Percentiles rank a stretch among this genome's conserved stretches.
Conservation (phyloP, 2,329 filamentous ascomycete genomes). For the Paecilomyces sp. region DNA sequence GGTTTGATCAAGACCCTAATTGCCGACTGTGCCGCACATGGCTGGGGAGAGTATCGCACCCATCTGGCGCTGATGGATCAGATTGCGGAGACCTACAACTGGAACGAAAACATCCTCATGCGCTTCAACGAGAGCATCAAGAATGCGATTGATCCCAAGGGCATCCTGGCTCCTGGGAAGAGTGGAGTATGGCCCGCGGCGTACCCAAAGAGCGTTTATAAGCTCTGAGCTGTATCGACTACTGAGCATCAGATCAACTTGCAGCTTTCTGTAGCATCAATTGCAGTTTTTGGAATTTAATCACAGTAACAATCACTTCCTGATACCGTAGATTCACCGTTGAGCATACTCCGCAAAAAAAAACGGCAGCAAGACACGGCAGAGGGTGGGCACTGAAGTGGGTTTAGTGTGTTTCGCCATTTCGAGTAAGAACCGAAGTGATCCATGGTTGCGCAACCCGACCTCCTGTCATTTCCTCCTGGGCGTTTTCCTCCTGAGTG, state of each 20-base stretch:
- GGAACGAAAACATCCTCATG: conserved; percentile 36
- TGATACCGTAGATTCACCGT: too few relatives aligned
- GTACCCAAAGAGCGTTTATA: not conserved
- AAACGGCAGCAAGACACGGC: too few relatives aligned
- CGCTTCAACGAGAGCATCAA: conserved; percentile 26
- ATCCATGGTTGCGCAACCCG: too few relatives aligned
- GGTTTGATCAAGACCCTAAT: conserved; percentile 32
- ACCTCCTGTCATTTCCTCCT: too few relatives aligned
- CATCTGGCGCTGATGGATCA: conserved; percentile 43
- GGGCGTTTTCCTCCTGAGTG: too few relatives aligned
- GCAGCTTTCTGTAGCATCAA: not conserved
- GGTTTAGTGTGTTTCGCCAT: too few relatives aligned
- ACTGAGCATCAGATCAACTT: too few relatives aligned
- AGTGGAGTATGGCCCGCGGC: not conserved
- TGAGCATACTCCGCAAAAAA: too few relatives aligned
- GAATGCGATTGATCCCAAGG: not conserved
- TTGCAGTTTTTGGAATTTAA: too few relatives aligned
- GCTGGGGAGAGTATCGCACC: conserved; percentile 42
- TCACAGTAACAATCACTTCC: too few relatives aligned
- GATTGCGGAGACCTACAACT: conserved; percentile 41
- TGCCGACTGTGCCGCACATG: conserved; percentile 32
- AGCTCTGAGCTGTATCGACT: not conserved
- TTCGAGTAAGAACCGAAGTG: too few relatives aligned
- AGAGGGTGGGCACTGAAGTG: too few relatives aligned
- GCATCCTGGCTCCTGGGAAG: not conserved